Evolutionary conservation across 176 grass and related monocot genomes (phyloP).

Genomic region (Puccinellia tenuiflora): DNA sequence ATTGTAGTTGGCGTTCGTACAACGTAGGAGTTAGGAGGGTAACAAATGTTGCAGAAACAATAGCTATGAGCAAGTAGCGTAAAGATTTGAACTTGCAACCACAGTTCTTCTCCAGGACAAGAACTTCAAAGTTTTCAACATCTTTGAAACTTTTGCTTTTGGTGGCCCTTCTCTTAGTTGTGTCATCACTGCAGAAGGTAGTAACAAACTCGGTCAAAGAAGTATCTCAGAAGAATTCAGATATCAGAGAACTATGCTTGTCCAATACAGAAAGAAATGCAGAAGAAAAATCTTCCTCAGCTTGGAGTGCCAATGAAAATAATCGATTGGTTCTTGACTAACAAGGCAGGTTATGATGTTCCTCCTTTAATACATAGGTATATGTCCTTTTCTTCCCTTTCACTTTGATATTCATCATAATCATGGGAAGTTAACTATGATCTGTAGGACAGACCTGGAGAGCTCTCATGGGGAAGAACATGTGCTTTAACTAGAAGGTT

Average conservation of each 20-base stretch:
- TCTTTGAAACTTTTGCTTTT: constrained; percentile 68
- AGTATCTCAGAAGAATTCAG: constrained; percentile 8
- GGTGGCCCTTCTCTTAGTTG: constrained; percentile 53
- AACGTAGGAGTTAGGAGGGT: constrained; percentile 65
- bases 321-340: constrained; percentile 1
- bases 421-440: constrained; percentile 4
- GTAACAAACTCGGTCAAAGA: constrained; percentile 8
- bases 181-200: constrained; percentile 55
- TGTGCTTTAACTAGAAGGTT: background rate
- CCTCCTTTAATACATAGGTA: constrained; percentile 9
- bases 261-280: background rate
- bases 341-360: constrained; percentile 24
- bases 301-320: constrained; percentile 1
- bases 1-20: constrained; percentile 54
- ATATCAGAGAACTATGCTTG: background rate
- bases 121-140: constrained; percentile 56
- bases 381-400: constrained; percentile 23
- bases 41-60: constrained; percentile 58
- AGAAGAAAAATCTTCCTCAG: background rate
- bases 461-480: background rate
- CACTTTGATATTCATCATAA: constrained; percentile 25
- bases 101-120: constrained; percentile 58
- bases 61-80: constrained; percentile 56
- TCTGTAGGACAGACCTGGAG: background rate
- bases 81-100: constrained; percentile 79